A percentile compares a stretch with the other conserved stretches of the same genome.
Evolutionary conservation across 768 basidiomycete genomes (phyloP).

Genomic region (Phylloporus rhodoxanthus): DNA sequence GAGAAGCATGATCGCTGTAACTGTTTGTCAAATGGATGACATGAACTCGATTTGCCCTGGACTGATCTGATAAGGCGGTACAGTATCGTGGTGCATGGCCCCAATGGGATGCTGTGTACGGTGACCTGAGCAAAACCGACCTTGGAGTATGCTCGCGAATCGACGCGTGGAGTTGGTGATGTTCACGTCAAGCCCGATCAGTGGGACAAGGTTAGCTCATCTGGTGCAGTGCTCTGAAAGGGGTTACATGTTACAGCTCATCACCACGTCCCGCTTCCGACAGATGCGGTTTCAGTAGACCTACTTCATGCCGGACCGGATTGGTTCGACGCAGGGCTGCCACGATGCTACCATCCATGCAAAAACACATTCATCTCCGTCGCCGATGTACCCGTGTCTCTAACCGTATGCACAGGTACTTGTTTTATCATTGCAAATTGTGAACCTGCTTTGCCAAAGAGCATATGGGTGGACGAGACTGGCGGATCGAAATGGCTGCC

Average conservation of each 20-base stretch:
- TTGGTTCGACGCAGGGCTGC: slow-evolving; percentile 19
- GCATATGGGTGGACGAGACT: slow-evolving; percentile 5
- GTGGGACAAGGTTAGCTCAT: slow-evolving; percentile 32
- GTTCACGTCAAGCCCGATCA: slow-evolving; percentile 17
- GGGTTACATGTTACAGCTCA: slow-evolving; percentile 3
- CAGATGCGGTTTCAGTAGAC: slow-evolving; percentile 6
- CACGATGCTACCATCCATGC: slow-evolving; percentile 8
- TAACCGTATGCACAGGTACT: slow-evolving; percentile 1
- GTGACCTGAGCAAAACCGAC: slow-evolving; percentile 10
- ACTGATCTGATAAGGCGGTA: slow-evolving; percentile 5
- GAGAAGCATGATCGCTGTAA: slow-evolving; percentile 8
- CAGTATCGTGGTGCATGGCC: neutral
- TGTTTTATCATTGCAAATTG: slow-evolving; percentile 20
- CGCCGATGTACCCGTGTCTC: slow-evolving; percentile 10
- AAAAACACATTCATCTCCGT: slow-evolving; percentile 26
- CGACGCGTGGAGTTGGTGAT: slow-evolving; percentile 4
- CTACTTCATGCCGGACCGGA: slow-evolving; percentile 1
- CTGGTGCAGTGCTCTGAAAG: slow-evolving; percentile 13
- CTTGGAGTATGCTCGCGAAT: slow-evolving; percentile 8
- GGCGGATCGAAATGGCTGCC: slow-evolving; percentile 18
- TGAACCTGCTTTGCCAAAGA: slow-evolving; percentile 1
- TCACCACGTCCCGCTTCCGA: slow-evolving; percentile 13
- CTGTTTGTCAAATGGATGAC: slow-evolving; percentile 5
- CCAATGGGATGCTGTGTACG: slow-evolving; percentile 15
- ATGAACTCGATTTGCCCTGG: neutral